Base-by-base conservation (phyloP, 179 eudicot species). In the Amaranthus tricolor region DNA sequence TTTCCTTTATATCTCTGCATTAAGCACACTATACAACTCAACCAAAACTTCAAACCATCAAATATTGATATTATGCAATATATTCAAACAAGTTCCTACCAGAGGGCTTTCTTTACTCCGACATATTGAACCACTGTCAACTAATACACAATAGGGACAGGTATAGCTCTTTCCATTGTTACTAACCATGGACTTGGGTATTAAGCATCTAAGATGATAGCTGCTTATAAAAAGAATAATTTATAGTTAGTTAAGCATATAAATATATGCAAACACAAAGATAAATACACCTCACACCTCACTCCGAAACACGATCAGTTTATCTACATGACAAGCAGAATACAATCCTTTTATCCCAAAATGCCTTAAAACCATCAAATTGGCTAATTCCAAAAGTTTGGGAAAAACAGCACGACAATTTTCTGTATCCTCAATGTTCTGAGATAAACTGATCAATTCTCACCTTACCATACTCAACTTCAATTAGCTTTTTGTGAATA, bases 141-240 rank as follows among this genome's bases (percentile, higher is more conserved):
- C 70, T 81, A 86, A 80, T 64, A 78, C 76, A 84, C 99, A 96
- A 77, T 88, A 90, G 12, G 85, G 87, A 86, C 99, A 96, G 19
- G 81, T 54, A 71, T 66, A 82, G 31, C 67, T 69, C 45, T 74
- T 62, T 6, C 53, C 62, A 66, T 48, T 71, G 73, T 82, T 73
- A 69, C 81, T 50, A 62, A 77, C 86, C 70, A 47, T 87, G 19
- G 77, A 77, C 62, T 77, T 52, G 53, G 80, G 81, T 77, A 83
- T 85, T 81, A 86, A 71, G 82, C 99, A 96, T 67, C 68, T 79
- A 75, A 82, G 80, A 82, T 93, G 99, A 78, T 89, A 91, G 79
- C 99, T 96, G 90, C 66, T 60, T 70, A 78, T 71, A 55, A 75
- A 63, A 74, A 74, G 44, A 84, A 68, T 9, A 66, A 52, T 20